phyloP scores from a whole-genome alignment of 2,329 filamentous ascomycete species.

The Pyrenophora seminiperda region DNA sequence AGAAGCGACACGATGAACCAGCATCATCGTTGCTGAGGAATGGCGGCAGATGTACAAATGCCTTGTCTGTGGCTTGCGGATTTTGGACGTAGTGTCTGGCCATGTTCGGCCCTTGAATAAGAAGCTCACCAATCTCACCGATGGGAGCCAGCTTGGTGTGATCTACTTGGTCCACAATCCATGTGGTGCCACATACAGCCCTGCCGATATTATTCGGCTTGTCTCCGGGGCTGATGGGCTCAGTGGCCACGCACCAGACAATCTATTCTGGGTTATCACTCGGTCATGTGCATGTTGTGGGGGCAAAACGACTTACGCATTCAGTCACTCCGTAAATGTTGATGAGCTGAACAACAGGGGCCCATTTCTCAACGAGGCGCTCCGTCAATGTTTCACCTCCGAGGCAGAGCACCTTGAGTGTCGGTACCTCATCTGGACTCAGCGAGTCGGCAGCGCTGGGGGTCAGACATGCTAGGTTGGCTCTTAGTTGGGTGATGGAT shows the following conservation, averaged over 20 bases:
- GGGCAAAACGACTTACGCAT: not conserved
- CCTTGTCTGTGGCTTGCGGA: not conserved
- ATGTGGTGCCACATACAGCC: slow-evolving; percentile 50
- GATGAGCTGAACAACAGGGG: slow-evolving; percentile 10
- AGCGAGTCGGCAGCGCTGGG: slow-evolving; percentile 8
- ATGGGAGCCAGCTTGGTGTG: slow-evolving; percentile 9
- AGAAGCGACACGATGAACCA: slow-evolving; percentile 3
- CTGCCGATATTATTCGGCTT: slow-evolving; percentile 41
- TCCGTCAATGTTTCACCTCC: slow-evolving; percentile 10
- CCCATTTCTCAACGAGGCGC: slow-evolving; percentile 30
- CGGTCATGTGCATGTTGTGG: not conserved
- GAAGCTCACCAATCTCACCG: slow-evolving; percentile 51
- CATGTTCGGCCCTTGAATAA: slow-evolving; percentile 60
- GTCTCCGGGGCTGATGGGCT: slow-evolving; percentile 38
- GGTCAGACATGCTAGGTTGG: slow-evolving; percentile 48
- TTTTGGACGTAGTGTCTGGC: slow-evolving; percentile 28
- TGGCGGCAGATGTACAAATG: slow-evolving; percentile 4
- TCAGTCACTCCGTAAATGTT: slow-evolving; percentile 17
- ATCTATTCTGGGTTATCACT: slow-evolving; percentile 50
- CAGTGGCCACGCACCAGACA: not conserved
- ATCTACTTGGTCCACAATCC: slow-evolving; percentile 35
- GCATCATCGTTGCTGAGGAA: not conserved
- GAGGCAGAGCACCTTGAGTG: slow-evolving; percentile 10
- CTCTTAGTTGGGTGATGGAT: slow-evolving; percentile 47
- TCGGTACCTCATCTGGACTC: slow-evolving; percentile 10